Evolutionary conservation across 2,329 filamentous ascomycete species (phyloP), one percentile per base, ranked within the genome.

Genomic region (Phyllosticta capitalensis): DNA sequence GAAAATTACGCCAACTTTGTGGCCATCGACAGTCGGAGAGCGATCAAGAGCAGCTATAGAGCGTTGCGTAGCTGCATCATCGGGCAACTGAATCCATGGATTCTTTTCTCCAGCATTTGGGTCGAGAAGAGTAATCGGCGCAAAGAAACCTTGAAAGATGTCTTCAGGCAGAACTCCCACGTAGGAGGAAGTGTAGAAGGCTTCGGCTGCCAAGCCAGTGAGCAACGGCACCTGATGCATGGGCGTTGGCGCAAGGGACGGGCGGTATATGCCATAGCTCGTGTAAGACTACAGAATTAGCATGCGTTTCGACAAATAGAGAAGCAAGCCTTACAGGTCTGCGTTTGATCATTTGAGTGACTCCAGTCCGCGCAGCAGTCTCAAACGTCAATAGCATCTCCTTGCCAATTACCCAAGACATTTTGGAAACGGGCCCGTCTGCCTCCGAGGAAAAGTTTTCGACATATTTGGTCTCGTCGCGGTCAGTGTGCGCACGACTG

Each of bases 1-100:
- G 72, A 96, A 99, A 49, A 99, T 86, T 21, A 99, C 88, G 17
- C 94, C 94, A 50, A 96, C 88, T 73, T 96, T 96, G 78, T 97
- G 91, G 6, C 91, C 91, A 72, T 99, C 94, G 4, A 99, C 87
- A 9, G 90, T 92, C 45, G 92, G 88, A 64, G 85, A 95, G 30
- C 87, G 85, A 72, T 99, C 94, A 71, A 99, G 95, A 12, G 84
- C 79, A 45, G 83, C 82, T 48, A 99, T 86, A 0, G 90, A 87
- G 65, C 92, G 84, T 45, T 84, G 81, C 1, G 87, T 84, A 30
- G 82, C 81, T 17, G 90, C 88, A 61, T 87, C 83, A 26, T 83
- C 76, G 0, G 91, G 90, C 6, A 97, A 79, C 0, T 86, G 84
- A 52, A 96, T 84, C 9, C 89, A 90, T 53, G 87, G 87, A 59